Evolutionary conservation across 1,139 yeast species (phyloP), one percentile per base, ranked within the genome.

Genomic region (Zygosaccharomyces pseudobailii): DNA sequence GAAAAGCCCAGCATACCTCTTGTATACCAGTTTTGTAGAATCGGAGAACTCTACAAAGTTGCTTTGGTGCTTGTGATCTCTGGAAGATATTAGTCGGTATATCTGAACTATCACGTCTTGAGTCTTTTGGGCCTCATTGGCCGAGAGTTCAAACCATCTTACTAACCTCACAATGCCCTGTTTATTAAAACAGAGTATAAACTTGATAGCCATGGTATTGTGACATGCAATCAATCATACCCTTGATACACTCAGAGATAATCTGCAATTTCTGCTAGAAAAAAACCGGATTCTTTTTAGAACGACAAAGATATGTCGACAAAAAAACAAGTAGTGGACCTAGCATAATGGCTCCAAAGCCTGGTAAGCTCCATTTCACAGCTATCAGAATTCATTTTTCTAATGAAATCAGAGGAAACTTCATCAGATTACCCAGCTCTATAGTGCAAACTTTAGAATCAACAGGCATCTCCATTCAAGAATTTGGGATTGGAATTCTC

Each of bases 91-190:
- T 37, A 88, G 71, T 50, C 92, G 74, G 68, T 90, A 96, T n/a
- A 89, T 82, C 43, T 86, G 62, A 10, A 61, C 57, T 19, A 63
- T 59, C 25, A 51, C 46, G 13, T 55, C 63, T 35, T 54, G 61
- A 3, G 59, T 54, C 33, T 52, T 53, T 17, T 48, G 46, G 4
- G 53, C 48, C 24, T 52, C 71, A 10, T 66, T 55, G 43, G 68
- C 48, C 8, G 50, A 46, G 21, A 73, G 67, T 10, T 69, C 66
- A 58, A 76, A 92, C 94, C 95, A 90, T 65, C 88, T 85, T 20
- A 88, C 84, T 22, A 92, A 71, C 50, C 98, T 77, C 33, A 92
- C 80, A 58, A 87, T 87, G n/a, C 98, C 97, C 68, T 89, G 97
- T 52, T 96, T 77, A 65, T 90, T 92, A 62, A 90, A 82, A 42